Conservation (phyloP, 108 stramenopile species). For the Hondaea fermentalgiana region DNA sequence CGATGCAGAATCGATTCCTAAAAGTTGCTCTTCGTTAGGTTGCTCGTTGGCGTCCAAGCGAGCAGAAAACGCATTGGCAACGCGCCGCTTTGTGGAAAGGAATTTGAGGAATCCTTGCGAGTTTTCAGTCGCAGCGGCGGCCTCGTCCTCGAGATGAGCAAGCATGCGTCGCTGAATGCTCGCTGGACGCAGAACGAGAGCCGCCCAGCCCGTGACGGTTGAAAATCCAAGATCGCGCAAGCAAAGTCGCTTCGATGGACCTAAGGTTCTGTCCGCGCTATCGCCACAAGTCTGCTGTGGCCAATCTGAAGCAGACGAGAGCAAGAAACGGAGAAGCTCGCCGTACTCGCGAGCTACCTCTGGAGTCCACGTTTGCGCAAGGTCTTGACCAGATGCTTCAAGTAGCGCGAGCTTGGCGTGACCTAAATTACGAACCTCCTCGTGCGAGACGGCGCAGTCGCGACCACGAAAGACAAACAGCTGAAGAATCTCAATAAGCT, state of each 20-base stretch:
- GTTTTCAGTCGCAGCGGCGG: background rate
- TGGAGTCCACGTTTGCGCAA: background rate
- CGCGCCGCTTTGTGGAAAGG: background rate
- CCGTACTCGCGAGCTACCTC: background rate
- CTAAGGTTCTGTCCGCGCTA: background rate
- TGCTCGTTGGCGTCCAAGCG: background rate
- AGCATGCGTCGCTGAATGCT: background rate
- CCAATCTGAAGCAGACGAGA: background rate
- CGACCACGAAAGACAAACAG: background rate
- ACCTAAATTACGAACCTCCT: background rate
- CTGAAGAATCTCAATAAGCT: background rate
- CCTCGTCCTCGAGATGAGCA: background rate
- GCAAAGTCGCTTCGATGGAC: background rate
- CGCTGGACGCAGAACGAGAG: background rate
- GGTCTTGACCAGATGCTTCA: background rate
- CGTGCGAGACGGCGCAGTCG: background rate
- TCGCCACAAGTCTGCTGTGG: background rate
- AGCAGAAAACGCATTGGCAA: background rate
- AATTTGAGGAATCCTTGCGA: background rate
- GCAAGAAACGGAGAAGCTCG: background rate
- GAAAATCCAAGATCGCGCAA: background rate
- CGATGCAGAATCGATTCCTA: background rate
- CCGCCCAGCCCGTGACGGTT: background rate
- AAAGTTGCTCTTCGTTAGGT: background rate
- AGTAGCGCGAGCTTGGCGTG: constrained; percentile 5